Conservation (phyloP, 345 rosid genomes). For the Moricandia arvensis region DNA sequence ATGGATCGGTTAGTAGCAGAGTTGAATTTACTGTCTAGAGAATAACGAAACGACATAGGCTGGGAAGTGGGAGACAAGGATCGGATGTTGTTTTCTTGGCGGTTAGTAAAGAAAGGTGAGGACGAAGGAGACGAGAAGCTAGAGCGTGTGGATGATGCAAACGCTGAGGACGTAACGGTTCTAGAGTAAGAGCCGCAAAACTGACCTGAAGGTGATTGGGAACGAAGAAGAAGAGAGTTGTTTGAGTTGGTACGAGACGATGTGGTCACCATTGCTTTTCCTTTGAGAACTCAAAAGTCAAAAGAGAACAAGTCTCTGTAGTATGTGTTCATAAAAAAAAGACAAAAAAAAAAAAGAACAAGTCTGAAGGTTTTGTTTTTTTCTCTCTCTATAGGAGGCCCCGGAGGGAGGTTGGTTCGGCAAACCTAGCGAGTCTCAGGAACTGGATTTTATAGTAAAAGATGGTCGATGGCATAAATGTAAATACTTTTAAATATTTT, state of each 20-base stretch:
- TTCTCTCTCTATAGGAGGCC: neutral
- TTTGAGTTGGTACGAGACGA: slow-evolving; percentile 31
- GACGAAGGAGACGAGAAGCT: too few relatives aligned
- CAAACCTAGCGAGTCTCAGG: slow-evolving; percentile 40
- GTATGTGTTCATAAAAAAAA: too few relatives aligned
- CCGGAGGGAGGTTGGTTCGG: slow-evolving; percentile 36
- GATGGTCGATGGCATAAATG: slow-evolving; percentile 22
- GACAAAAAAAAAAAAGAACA: neutral
- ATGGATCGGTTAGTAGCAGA: slow-evolving; percentile 49
- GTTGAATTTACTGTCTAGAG: slow-evolving; percentile 36
- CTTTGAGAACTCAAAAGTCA: neutral
- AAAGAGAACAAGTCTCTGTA: neutral
- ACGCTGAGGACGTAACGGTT: slow-evolving; percentile 24
- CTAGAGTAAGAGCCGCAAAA: slow-evolving; percentile 1
- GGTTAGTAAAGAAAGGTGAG: too few relatives aligned
- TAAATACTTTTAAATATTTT: slow-evolving; percentile 10
- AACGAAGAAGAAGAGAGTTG: too few relatives aligned
- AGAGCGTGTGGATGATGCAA: slow-evolving; percentile 37
- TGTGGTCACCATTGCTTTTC: slow-evolving; percentile 28
- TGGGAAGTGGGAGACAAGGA: slow-evolving; percentile 26
- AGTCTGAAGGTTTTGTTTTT: neutral
- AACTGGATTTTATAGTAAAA: slow-evolving; percentile 28
- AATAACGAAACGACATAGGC: slow-evolving; percentile 21
- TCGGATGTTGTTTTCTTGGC: slow-evolving; percentile 22
- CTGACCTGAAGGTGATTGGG: too few relatives aligned